Percentiles rank a stretch among this genome's conserved stretches.
Evolutionary conservation across 2,329 filamentous ascomycete species (phyloP).

Genomic region (Fusarium annulatum): DNA sequence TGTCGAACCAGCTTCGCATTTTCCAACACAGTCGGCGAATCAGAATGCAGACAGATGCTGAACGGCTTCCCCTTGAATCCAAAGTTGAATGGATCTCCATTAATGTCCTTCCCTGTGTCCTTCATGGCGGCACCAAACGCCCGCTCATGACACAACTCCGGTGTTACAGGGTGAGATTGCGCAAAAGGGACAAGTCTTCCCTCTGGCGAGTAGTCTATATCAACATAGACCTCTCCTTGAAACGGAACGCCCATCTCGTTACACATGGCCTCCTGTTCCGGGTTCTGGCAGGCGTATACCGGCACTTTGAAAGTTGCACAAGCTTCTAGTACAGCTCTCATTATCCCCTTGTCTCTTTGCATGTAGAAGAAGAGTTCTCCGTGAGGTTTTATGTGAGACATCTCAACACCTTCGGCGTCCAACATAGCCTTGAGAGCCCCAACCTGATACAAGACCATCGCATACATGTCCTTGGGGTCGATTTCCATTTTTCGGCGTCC

Average conservation of each 20-base stretch:
- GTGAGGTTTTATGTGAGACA: slow-evolving; percentile 73
- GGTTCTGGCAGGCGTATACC: slow-evolving; percentile 40
- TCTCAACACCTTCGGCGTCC: slow-evolving; percentile 62
- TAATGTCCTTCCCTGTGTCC: neutral
- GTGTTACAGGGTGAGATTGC: neutral
- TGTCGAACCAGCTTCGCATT: neutral
- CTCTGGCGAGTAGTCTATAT: neutral
- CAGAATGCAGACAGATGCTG: neutral
- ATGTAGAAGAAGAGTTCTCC: slow-evolving; percentile 64
- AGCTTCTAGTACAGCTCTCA: slow-evolving; percentile 45
- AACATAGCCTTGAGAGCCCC: slow-evolving; percentile 71
- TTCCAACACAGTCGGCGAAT: neutral
- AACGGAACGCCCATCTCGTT: slow-evolving; percentile 1
- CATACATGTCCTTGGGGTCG: slow-evolving; percentile 65
- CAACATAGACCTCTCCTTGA: neutral
- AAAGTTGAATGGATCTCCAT: neutral
- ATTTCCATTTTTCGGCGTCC: slow-evolving; percentile 71
- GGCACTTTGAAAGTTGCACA: slow-evolving; percentile 45
- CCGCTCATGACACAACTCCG: neutral
- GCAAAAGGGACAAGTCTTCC: neutral
- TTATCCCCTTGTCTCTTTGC: slow-evolving; percentile 42
- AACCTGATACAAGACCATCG: slow-evolving; percentile 70
- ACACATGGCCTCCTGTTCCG: neutral
- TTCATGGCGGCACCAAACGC: neutral
- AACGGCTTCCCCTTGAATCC: neutral